Percentiles rank a stretch among this genome's conserved stretches.
Conservation (phyloP, 1,284 basidiomycete genomes). For the Pterula multifida region DNA sequence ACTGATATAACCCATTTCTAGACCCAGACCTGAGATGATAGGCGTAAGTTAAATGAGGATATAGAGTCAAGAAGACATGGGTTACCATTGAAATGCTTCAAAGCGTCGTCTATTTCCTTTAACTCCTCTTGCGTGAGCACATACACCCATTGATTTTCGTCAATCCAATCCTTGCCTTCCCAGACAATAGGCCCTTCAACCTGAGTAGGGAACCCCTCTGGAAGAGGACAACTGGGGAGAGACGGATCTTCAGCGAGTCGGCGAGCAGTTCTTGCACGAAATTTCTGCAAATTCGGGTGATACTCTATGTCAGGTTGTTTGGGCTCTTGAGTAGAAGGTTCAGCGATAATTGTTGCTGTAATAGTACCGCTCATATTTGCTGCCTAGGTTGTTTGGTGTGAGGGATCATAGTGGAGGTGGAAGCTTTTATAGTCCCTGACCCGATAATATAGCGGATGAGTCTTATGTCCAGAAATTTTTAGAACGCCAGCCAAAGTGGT, state of each 20-base stretch:
- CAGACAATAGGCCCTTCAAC: slow-evolving; percentile 22
- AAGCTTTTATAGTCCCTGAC: background rate
- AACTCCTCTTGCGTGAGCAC: slow-evolving; percentile 14
- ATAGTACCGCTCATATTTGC: background rate
- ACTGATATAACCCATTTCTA: slow-evolving; percentile 15
- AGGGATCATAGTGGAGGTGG: background rate
- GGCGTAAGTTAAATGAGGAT: background rate
- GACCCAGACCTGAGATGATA: background rate
- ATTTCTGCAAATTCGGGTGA: slow-evolving; percentile 27
- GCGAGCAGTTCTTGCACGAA: slow-evolving; percentile 21
- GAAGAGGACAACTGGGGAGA: slow-evolving; percentile 17
- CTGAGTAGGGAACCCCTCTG: slow-evolving; percentile 20
- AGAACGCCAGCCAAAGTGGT: too few relatives aligned
- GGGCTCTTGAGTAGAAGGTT: slow-evolving; percentile 9
- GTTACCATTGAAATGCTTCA: slow-evolving; percentile 18
- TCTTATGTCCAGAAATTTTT: too few relatives aligned
- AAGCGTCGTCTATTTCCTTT: slow-evolving; percentile 20
- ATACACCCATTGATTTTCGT: slow-evolving; percentile 23
- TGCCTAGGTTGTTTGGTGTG: too few relatives aligned
- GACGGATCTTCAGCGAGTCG: slow-evolving; percentile 22
- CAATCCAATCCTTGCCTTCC: slow-evolving; percentile 23
- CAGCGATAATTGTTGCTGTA: background rate
- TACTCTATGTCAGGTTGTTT: slow-evolving; percentile 26
- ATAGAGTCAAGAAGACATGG: background rate
- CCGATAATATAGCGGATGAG: background rate